Percentiles rank a stretch among this genome's conserved stretches.
Evolutionary conservation across 176 grass and related monocot species (phyloP).

Genomic region (Aegilops longissima): DNA sequence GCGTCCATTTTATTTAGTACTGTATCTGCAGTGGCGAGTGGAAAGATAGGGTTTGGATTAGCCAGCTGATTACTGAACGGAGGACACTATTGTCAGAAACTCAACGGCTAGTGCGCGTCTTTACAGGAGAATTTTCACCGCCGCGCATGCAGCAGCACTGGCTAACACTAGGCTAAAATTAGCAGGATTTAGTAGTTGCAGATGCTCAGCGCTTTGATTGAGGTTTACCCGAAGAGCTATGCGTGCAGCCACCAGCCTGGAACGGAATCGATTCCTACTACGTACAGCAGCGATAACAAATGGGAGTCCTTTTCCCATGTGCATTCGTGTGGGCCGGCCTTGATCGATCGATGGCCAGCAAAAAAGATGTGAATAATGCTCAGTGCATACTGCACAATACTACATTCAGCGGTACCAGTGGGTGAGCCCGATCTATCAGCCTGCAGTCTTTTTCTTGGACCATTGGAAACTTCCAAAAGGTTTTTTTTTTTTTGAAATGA

Average conservation of each 20-base stretch:
- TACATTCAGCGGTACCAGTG: conserved; percentile 10
- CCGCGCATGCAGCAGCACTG: neutral
- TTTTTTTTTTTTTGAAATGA: no score
- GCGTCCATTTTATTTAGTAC: no score
- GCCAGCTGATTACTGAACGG: neutral
- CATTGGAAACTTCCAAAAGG: conserved; percentile 30
- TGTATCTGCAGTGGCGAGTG: neutral
- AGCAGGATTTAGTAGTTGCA: neutral
- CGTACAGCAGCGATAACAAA: neutral
- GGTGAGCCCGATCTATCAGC: conserved; percentile 48
- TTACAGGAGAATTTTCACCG: neutral
- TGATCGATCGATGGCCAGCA: conserved; percentile 6
- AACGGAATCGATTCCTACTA: conserved; percentile 1
- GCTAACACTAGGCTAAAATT: neutral
- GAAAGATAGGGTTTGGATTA: neutral
- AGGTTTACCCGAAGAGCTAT: neutral
- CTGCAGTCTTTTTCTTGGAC: conserved; percentile 14
- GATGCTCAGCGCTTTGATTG: neutral
- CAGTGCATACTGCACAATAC: neutral
- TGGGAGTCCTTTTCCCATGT: neutral
- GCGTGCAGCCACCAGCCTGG: conserved; percentile 18
- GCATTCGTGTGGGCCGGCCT: neutral
- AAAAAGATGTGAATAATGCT: conserved; percentile 34
- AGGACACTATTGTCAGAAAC: neutral
- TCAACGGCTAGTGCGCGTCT: neutral